These are phyloP conservation scores for Rhipidocladum racemiflorum DNA, from an alignment of 176 grass and related monocot species.

Conservation along the genomic window DNA sequence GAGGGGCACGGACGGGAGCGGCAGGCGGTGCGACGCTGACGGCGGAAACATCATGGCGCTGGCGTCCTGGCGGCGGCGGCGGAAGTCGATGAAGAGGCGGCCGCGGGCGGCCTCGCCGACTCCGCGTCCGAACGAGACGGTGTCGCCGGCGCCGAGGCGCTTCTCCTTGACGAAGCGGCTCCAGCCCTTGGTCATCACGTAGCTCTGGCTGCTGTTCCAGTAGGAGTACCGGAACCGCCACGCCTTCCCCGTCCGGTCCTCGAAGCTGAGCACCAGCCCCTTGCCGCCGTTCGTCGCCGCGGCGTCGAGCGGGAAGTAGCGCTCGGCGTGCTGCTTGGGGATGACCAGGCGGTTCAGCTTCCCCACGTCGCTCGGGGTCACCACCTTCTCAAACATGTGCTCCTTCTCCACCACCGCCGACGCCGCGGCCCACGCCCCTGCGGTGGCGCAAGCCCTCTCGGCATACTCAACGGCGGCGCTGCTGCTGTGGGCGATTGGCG, in stretches of 20 bases:
- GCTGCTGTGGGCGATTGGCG: not conserved
- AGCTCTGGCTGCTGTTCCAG: slow-evolving; percentile 99
- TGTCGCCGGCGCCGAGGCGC: slow-evolving; percentile 82
- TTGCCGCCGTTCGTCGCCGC: slow-evolving; percentile 37
- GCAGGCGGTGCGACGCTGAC: slow-evolving; percentile 6
- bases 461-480: not conserved
- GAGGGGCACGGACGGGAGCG: slow-evolving; percentile 43
- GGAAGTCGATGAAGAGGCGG: slow-evolving; percentile 86
- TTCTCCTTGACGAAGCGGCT: slow-evolving; percentile 98
- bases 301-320: slow-evolving; percentile 68
- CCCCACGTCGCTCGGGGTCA: slow-evolving; percentile 93
- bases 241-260: slow-evolving; percentile 68
- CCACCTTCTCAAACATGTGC: slow-evolving; percentile 97
- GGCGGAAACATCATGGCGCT: slow-evolving; percentile 26
- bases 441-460: slow-evolving; percentile 1
- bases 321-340: slow-evolving; percentile 95
- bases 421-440: not conserved
- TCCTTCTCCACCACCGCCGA: slow-evolving; percentile 73
- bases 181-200: slow-evolving; percentile 99
- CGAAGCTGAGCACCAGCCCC: slow-evolving; percentile 80
- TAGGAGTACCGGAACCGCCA: slow-evolving; percentile 99
- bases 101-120: slow-evolving; percentile 31
- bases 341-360: slow-evolving; percentile 96
- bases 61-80: slow-evolving; percentile 37
- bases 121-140: slow-evolving; percentile 65